A percentile compares a stretch with the other conserved stretches of the same genome.
Evolutionary conservation across 495 filamentous ascomycete genomes (phyloP).

Genomic region (Penicillium psychrofluorescens): DNA sequence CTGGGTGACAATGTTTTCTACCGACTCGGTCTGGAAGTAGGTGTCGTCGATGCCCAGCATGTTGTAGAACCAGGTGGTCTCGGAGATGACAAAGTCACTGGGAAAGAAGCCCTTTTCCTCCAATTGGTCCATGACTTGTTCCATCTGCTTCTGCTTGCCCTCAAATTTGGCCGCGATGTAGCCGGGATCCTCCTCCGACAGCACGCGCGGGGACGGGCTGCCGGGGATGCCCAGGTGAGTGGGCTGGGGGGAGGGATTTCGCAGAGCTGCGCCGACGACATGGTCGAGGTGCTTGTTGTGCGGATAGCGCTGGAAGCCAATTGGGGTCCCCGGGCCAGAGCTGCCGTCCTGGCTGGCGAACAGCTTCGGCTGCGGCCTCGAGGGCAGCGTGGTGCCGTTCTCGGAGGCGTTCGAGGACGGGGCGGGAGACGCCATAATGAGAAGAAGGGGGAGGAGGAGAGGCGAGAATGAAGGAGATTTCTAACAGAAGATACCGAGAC

Average conservation of each 20-base stretch:
- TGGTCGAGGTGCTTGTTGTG: slow-evolving; percentile 61
- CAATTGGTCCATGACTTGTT: slow-evolving; percentile 67
- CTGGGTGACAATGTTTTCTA: slow-evolving; percentile 82
- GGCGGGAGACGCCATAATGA: slow-evolving; percentile 30
- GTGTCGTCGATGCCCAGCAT: slow-evolving; percentile 97
- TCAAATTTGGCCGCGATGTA: slow-evolving; percentile 94
- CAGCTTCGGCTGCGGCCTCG: slow-evolving; percentile 28
- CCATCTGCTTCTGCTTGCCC: slow-evolving; percentile 92
- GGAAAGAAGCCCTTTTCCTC: slow-evolving; percentile 85
- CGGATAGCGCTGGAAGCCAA: slow-evolving; percentile 40
- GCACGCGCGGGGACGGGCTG: slow-evolving; percentile 50
- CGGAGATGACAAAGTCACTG: slow-evolving; percentile 67
- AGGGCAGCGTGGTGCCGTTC: slow-evolving; percentile 29
- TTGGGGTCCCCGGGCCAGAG: slow-evolving; percentile 38
- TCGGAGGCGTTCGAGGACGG: slow-evolving; percentile 24
- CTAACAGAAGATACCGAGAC: background rate
- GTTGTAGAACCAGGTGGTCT: slow-evolving; percentile 95
- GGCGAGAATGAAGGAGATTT: background rate
- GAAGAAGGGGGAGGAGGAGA: background rate
- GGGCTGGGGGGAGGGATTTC: slow-evolving; percentile 82
- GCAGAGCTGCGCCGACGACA: slow-evolving; percentile 48
- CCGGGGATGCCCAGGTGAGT: slow-evolving; percentile 78
- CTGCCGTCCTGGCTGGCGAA: slow-evolving; percentile 28
- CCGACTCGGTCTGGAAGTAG: slow-evolving; percentile 91
- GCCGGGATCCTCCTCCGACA: slow-evolving; percentile 86